Base-by-base conservation (phyloP, 176 grass and related monocot genomes). In the Musa itinerans region DNA sequence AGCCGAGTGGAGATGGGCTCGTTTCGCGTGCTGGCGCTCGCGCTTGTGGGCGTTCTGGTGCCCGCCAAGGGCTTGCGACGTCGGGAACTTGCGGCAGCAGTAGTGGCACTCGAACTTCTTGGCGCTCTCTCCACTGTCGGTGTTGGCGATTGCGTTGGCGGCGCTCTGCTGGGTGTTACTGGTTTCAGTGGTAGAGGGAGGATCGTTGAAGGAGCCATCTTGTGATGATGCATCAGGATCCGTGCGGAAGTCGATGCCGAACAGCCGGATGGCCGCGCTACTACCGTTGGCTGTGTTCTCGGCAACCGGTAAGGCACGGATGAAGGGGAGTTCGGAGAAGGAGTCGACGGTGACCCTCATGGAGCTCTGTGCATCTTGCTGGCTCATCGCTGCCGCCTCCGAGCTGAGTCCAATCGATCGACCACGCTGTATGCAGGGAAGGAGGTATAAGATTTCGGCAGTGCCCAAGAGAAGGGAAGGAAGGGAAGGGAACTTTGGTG, bases 51-150 rank as follows among this genome's bases (percentile, higher is more conserved):
- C 85, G 55, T 87, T 87, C 49, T 87, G 85, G 55, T 87, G 85
- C 7, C 85, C 85, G 66, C 85, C 85, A 53, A 87, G 76, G 24
- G 85, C 85, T 53, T 87, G 85, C 15, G 92, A 92, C 24, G 89
- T 96, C 23, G 89, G 87, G 79, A 96, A 96, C 65, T 90, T 84
- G 19, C 89, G 87, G 85, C 85, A 84, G 87, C 93, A 96, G 85
- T 90, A 96, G 54, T 96, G 93, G 79, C 93, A 96, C 82, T 92
- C 85, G 63, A 96, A 96, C 78, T 81, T 90, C 52, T 84, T 76
- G 25, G 27, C 50, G 9, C 71, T 57, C 0, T 27, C 85, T 1
- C 54, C 67, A 16, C 22, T 29, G 8, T 22, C 72, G 11, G 53
- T 52, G 19, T 73, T 72, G 11, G 55, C 73, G 22, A 53, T 22